Evolutionary conservation across 140 eudicot genomes (phyloP), one percentile per base, ranked within the genome.

Genomic region (Erigeron philadelphicus): DNA sequence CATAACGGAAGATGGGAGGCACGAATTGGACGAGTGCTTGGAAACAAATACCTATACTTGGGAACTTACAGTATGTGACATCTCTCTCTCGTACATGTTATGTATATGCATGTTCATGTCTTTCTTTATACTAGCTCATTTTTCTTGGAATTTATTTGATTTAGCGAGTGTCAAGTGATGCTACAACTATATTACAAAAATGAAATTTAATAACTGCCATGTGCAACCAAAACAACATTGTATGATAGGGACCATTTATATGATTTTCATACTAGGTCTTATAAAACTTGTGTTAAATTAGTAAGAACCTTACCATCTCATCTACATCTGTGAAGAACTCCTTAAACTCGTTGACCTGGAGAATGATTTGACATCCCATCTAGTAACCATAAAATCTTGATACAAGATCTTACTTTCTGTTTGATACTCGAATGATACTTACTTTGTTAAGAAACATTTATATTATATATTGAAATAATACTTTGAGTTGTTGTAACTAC

Each of bases 1-100:
- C 88, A 84, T 59, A 89, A 89, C 42, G 97, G 97, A 35, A 80
- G 95, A 61, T 94, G 99, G 99, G 99, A 94, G 83, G 99, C 99
- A 55, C 80, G 99, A 17, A 94, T 94, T 42, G 97, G 97, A 41
- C 90, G 91, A 5, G 89, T 83, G n/a, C 83, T 67, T n/a, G 95
- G 95, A 61, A 94, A 89, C 77, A 87, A 85, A 69, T 94, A 94
- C 81, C 81, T 83, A 45, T 94, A 94, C 81, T 65, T 94, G 79
- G 99, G 99, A 77, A 94, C 99, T 41, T 94, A 78, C 66, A 76
- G 99, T 94, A 89, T 2, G 87, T 72, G 13, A 2, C 64, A 23
- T 57, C 73, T 48, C 69, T 77, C 31, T 21, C 13, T 7, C 5
- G n/a, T 41, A 17, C 11, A 21, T 66, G 45, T 12, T 64, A 46